Base-by-base conservation (phyloP, 1,284 basidiomycete genomes). In the Malassezia japonica region DNA sequence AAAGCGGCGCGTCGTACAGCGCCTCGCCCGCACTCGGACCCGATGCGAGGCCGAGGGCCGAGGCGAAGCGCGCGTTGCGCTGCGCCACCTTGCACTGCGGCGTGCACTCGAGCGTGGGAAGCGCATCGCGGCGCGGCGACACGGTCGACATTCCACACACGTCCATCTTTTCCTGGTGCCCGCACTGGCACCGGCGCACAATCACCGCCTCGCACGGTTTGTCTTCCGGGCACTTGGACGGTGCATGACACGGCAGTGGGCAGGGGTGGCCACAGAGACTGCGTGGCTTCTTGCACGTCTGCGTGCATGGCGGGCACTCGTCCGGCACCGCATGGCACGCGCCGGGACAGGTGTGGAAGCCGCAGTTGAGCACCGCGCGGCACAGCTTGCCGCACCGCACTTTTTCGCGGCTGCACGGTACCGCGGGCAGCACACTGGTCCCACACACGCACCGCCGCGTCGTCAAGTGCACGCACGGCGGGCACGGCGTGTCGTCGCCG, bases 391-490 rank as follows among this genome's bases (percentile, higher is more conserved):
- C 67, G 51, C 70, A 72, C 6, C 60, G 60, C 25, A 70, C 62
- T 6, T 52, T 46, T 12, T 50, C 47, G 32, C 68, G 64, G 29
- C 61, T 64, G 58, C 70, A 72, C 6, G 68, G 67, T 5, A 72
- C 60, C 40, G 69, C 62, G 39, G 59, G 55, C 35, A 72, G 56
- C 13, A 61, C 54, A 36, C 63, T 56, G 50, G 65, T 66, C 36
- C 66, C 65, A 41, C 70, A 72, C 42, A 61, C 57, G 39, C 70
- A 72, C 9, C 50, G 42, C 49, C 61, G 63, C 51, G 60, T 57
- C 23, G 67, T 65, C 12, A 72, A 55, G 43, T 63, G 65, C 36
- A 72, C 67, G 41, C 70, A 72, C 2, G 70, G 69, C 35, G 70
- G 70, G 45, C 70, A 72, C 9, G 50, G 48, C 21, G 55, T 59